Base-by-base conservation (phyloP, 192 early-diverging fungal genomes). In the Powellomyces hirtus region DNA sequence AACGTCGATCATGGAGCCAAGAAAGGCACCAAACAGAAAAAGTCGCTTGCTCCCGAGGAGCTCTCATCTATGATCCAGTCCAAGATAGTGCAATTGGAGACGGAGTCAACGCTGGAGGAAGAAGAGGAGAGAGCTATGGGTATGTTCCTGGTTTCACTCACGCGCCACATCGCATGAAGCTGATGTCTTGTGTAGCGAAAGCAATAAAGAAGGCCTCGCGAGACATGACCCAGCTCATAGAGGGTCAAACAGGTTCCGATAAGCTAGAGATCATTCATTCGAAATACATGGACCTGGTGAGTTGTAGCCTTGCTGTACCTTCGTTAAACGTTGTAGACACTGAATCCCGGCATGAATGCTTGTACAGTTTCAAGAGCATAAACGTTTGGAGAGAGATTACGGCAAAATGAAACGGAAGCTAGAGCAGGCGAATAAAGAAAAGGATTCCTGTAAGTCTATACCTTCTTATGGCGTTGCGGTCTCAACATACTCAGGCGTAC, bases 211-310 rank as follows among this genome's bases (percentile, higher is more conserved):
- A 86, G 62, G 79, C 83, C 18, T 76, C 80, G 38, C 83, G 69
- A 45, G 84, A 87, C 50, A 79, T 86, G 18, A 72, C 63, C 22
- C 72, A 81, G 30, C 65, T 83, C 10, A 75, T 77, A 30, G 78
- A 86, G 45, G 77, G 75, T 16, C 74, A 79, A 35, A 64, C 82
- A 24, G 80, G 75, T 31, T 6, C 42, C 22, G 82, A 77, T 24
- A 78, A 77, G 44, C 38, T 81, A 34, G 77, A 74, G 16, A 37
- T 79, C 4, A 80, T 86, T 40, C 84, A 86, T 34, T 59, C 76
- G 24, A 81, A 77, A 50, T 86, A 87, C 61, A 73, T 87, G 57
- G 86, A 86, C 33, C 72, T 87, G 81, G 84, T 86, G 74, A 75
- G 49, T n/a, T n/a, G n/a, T n/a, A n/a, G n/a, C n/a, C n/a, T n/a